phyloP scores from a whole-genome alignment of 768 basidiomycete species.

The Russula foetens region DNA sequence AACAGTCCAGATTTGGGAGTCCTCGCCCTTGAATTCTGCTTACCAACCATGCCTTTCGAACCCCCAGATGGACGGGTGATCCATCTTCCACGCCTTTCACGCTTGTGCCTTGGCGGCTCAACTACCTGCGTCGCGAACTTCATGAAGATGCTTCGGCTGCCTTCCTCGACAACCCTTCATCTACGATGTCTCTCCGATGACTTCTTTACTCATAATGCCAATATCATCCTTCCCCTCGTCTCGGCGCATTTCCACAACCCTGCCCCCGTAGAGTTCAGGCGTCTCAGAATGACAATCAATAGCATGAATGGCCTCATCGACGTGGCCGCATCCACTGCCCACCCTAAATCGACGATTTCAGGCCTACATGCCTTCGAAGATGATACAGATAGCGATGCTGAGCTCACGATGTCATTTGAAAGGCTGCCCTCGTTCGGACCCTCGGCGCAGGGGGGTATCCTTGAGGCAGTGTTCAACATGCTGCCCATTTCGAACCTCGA shows the following conservation, averaged over 20 bases:
- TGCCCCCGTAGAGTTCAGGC: neutral
- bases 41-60: too few species aligned
- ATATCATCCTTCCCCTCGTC: neutral
- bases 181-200: neutral
- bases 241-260: neutral
- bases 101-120: too few species aligned
- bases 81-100: too few species aligned
- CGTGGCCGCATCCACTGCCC: neutral
- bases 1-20: too few species aligned
- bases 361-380: neutral
- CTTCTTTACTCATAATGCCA: neutral
- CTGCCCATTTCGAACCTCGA: neutral
- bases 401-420: neutral
- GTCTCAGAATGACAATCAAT: neutral
- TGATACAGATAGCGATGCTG: neutral
- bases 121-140: too few species aligned
- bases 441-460: neutral
- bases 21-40: too few species aligned
- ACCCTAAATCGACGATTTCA: neutral
- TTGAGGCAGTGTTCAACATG: neutral
- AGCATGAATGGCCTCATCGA: neutral
- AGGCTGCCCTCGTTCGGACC: neutral
- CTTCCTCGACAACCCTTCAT: too few species aligned
- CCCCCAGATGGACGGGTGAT: too few species aligned
- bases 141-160: too few species aligned